Conservation (phyloP, 2,329 filamentous ascomycete genomes). For the Cercospora berteroae region DNA sequence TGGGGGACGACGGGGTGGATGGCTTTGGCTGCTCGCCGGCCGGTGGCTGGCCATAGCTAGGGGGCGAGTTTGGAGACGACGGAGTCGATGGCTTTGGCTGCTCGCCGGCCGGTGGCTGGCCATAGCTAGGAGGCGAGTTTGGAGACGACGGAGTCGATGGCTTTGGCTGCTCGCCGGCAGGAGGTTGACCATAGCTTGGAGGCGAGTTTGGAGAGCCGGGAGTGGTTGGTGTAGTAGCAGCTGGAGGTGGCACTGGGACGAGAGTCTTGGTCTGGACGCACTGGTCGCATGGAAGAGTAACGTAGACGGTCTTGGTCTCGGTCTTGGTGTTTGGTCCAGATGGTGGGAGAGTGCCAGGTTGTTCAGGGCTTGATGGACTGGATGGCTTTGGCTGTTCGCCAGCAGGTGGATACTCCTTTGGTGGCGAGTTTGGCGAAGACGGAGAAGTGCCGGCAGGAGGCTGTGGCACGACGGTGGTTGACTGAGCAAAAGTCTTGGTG, state of each 20-base stretch:
- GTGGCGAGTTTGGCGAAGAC: neutral
- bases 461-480: conserved; percentile 13
- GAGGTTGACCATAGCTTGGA: neutral
- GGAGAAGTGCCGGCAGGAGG: conserved; percentile 3
- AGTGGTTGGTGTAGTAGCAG: neutral
- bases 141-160: neutral
- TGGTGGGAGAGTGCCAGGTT: neutral
- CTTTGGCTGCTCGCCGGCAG: neutral
- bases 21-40: neutral
- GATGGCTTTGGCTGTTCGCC: neutral
- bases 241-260: conserved; percentile 9
- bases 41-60: neutral
- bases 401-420: neutral
- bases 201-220: neutral
- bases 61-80: neutral
- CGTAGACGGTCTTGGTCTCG: conserved; percentile 2
- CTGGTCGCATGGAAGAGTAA: conserved; percentile 10
- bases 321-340: neutral
- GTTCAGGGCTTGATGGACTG: conserved; percentile 5
- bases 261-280: conserved; percentile 9
- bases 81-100: neutral
- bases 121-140: neutral
- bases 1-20: neutral
- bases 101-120: neutral
- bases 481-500: conserved; percentile 18